Evolutionary conservation across 257 asterid species (phyloP).

Genomic region (Solanum peruvianum): DNA sequence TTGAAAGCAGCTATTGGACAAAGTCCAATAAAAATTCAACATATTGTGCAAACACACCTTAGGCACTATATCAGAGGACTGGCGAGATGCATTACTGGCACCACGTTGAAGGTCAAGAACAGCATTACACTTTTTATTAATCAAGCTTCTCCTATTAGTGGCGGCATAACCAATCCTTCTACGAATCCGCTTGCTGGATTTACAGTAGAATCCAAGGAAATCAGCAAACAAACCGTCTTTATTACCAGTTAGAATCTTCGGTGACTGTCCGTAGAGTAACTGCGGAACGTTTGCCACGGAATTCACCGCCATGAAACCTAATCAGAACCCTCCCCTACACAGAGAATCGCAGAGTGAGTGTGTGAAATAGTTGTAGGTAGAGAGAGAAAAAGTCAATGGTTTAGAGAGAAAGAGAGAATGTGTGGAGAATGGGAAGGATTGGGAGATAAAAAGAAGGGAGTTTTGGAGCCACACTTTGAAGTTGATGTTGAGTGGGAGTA

Average conservation of each 20-base stretch:
- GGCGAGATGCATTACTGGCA: neutral
- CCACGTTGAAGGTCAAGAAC: conserved; percentile 23
- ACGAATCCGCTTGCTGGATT: conserved; percentile 15
- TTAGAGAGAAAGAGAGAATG: neutral
- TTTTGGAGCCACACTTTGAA: conserved; percentile 5
- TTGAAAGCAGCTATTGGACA: neutral
- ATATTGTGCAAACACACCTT: neutral
- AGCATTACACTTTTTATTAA: conserved; percentile 16
- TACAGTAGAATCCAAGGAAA: conserved; percentile 20
- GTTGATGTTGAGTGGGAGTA: neutral
- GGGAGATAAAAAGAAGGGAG: conserved; percentile 9
- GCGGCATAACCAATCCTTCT: conserved; percentile 17
- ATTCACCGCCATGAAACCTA: conserved; percentile 14
- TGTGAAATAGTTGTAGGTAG: neutral
- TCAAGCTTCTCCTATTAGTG: conserved; percentile 5
- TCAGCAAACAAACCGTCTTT: conserved; percentile 15
- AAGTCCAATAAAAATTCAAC: neutral
- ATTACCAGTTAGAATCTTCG: neutral
- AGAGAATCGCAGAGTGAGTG: neutral
- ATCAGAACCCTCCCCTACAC: neutral
- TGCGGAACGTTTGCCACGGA: conserved; percentile 26
- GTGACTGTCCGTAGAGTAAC: conserved; percentile 16
- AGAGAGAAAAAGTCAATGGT: neutral
- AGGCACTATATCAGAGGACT: neutral
- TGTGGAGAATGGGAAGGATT: conserved; percentile 15